Conservation (phyloP, 179 eudicot genomes). For the Silene coronaria region DNA sequence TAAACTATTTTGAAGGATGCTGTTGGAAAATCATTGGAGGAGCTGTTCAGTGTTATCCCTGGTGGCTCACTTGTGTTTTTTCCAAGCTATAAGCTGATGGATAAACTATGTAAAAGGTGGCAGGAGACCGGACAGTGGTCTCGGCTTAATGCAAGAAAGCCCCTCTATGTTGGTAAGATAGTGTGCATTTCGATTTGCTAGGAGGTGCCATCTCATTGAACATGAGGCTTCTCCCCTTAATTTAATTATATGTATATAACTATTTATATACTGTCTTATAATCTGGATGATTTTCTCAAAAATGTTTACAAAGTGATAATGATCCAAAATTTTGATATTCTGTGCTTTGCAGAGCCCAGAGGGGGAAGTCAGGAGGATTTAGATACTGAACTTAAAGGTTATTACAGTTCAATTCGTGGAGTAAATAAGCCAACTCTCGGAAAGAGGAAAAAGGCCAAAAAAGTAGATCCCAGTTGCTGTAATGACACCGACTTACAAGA, state of each 20-base stretch:
- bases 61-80: conserved; percentile 93
- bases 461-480: conserved; percentile 24
- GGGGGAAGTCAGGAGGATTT: conserved; percentile 85
- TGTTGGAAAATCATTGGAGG: conserved; percentile 74
- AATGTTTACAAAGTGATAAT: conserved; percentile 3
- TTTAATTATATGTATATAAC: neutral
- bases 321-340: neutral
- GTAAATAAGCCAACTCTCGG: conserved; percentile 38
- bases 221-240: neutral
- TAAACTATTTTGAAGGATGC: conserved; percentile 55
- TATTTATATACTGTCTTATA: neutral
- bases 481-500: conserved; percentile 27
- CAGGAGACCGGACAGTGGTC: conserved; percentile 94
- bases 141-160: conserved; percentile 61
- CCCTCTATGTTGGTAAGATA: conserved; percentile 70
- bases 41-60: conserved; percentile 74
- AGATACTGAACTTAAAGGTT: conserved; percentile 61
- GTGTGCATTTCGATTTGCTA: neutral
- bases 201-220: neutral
- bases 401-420: conserved; percentile 55
- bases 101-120: conserved; percentile 84
- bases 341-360: conserved; percentile 52
- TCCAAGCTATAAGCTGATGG: conserved; percentile 97
- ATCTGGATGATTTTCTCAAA: neutral
- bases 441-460: conserved; percentile 34